These are phyloP conservation scores for Terfezia claveryi DNA, from an alignment of 495 filamentous ascomycete species.

Conservation along the genomic window DNA sequence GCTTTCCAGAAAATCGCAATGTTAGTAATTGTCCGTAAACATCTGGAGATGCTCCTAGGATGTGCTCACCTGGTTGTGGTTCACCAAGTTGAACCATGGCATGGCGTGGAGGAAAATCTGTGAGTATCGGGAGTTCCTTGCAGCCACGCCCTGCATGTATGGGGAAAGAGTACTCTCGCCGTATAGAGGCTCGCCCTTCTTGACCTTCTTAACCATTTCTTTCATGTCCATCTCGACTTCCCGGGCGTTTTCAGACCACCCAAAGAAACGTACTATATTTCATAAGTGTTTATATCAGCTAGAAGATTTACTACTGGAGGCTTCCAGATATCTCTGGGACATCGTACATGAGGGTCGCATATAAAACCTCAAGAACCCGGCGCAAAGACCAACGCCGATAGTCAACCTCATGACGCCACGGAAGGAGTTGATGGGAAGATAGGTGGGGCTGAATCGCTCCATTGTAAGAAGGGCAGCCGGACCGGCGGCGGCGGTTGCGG, in stretches of 20 bases:
- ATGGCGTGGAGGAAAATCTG: constrained; percentile 59
- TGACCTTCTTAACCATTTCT: constrained; percentile 92
- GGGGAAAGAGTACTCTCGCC: constrained; percentile 52
- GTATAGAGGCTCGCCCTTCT: constrained; percentile 77
- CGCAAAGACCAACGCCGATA: constrained; percentile 43
- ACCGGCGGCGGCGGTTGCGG: constrained; percentile 38
- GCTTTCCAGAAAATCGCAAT: constrained; percentile 25
- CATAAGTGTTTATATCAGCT: background rate
- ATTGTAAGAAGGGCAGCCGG: constrained; percentile 44
- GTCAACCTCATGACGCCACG: constrained; percentile 60
- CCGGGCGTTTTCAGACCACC: constrained; percentile 70
- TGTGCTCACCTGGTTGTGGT: constrained; percentile 50
- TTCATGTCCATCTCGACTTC: constrained; percentile 92
- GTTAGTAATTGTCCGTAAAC: too few species aligned
- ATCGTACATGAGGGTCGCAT: constrained; percentile 42
- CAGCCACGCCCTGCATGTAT: constrained; percentile 83
- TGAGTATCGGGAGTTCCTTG: constrained; percentile 78
- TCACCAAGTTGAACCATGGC: constrained; percentile 95
- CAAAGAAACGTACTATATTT: constrained; percentile 64
- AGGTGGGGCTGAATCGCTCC: constrained; percentile 60
- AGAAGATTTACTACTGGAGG: background rate
- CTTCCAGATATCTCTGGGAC: background rate
- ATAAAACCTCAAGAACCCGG: constrained; percentile 63
- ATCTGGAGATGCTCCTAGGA: too few species aligned
- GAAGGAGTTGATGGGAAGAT: constrained; percentile 59